These are phyloP conservation scores for Scleroderma bovista DNA, from an alignment of 768 basidiomycete species.

Conservation along the genomic window DNA sequence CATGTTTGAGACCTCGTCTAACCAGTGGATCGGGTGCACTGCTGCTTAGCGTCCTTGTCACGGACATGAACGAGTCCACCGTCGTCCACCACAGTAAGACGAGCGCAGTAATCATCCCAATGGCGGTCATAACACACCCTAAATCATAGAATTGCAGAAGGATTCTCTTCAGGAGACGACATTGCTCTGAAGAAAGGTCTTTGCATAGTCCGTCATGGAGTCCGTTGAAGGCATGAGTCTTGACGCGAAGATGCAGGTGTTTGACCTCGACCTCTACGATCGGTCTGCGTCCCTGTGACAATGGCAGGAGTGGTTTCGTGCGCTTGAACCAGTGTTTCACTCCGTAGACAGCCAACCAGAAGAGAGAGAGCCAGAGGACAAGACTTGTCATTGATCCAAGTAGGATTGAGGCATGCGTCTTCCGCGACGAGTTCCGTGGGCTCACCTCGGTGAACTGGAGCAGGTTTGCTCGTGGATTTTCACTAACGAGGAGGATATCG, in stretches of 20 bases:
- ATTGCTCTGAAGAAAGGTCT: slow-evolving; percentile 28
- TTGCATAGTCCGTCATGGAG: slow-evolving; percentile 41
- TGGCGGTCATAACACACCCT: slow-evolving; percentile 39
- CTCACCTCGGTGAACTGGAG: slow-evolving; percentile 61
- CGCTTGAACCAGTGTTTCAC: slow-evolving; percentile 16
- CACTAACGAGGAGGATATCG: slow-evolving; percentile 52
- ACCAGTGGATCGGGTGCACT: slow-evolving; percentile 6
- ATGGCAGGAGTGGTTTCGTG: slow-evolving; percentile 15
- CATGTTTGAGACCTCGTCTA: slow-evolving; percentile 11
- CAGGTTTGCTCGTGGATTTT: slow-evolving; percentile 75
- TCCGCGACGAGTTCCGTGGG: slow-evolving; percentile 81
- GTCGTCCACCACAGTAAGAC: slow-evolving; percentile 34
- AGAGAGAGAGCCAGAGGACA: slow-evolving; percentile 15
- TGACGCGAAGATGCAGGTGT: slow-evolving; percentile 31
- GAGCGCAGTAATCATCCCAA: slow-evolving; percentile 45
- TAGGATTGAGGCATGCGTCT: slow-evolving; percentile 44
- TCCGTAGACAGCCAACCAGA: slow-evolving; percentile 24
- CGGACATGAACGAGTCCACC: slow-evolving; percentile 13
- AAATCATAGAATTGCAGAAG: slow-evolving; percentile 43
- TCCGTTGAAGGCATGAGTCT: slow-evolving; percentile 47
- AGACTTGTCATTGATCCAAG: too few relatives aligned
- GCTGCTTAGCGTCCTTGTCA: slow-evolving; percentile 4
- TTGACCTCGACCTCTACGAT: slow-evolving; percentile 19
- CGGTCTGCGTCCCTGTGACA: slow-evolving; percentile 15
- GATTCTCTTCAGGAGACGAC: slow-evolving; percentile 16